Evolutionary conservation across 2,329 filamentous ascomycete genomes (phyloP), one percentile per base, ranked within the genome.

Genomic region (Neofusicoccum kwambonambiense): DNA sequence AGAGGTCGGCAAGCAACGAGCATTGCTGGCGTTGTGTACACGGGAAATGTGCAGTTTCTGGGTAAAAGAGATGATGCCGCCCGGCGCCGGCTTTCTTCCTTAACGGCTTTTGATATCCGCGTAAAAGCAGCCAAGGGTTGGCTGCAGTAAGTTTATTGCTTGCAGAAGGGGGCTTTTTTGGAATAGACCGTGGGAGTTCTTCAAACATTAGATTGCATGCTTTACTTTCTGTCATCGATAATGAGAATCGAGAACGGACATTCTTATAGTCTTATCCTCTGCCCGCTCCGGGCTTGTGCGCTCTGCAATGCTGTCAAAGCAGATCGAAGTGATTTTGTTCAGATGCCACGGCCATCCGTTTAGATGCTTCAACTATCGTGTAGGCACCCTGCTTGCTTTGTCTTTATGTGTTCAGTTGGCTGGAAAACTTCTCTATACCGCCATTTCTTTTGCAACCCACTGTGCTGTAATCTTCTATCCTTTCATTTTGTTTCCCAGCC

Each of bases 11-110:
- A 47, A 60, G 42, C 41, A 60, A 60, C 39, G 13, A 47, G 56
- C 56, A 45, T 47, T 60, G 56, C 56, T 60, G 56, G 56, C 42
- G 56, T 47, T 60, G 56, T 60, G 42, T 45, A 60, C 17, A 60
- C 31, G 41, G 56, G 56, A 22, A 31, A 44, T 17, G 37, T 34
- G 42, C 56, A 17, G 11, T 37, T 60, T 60, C 22, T 34, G 56
- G 31, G 8, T 42, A 47, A 47, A 47, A 47, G 56, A 45, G 31
- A 60, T 47, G 42, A 47, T 60, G 56, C 56, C 56, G 42, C 56
- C 56, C 56, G 56, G 56, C 27, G 56, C 56, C 56, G 56, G 56
- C 56, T 60, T 60, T 57, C 54, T 54, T 54, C 51, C 35, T 60
- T 60, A 45, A 44, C 7, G 45, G 56, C 56, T 60, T 60, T 60